A percentile compares a stretch with the other conserved stretches of the same genome.
Evolutionary conservation across 2,329 filamentous ascomycete genomes (phyloP).

Genomic region (Aotearoamyces nothofagi): DNA sequence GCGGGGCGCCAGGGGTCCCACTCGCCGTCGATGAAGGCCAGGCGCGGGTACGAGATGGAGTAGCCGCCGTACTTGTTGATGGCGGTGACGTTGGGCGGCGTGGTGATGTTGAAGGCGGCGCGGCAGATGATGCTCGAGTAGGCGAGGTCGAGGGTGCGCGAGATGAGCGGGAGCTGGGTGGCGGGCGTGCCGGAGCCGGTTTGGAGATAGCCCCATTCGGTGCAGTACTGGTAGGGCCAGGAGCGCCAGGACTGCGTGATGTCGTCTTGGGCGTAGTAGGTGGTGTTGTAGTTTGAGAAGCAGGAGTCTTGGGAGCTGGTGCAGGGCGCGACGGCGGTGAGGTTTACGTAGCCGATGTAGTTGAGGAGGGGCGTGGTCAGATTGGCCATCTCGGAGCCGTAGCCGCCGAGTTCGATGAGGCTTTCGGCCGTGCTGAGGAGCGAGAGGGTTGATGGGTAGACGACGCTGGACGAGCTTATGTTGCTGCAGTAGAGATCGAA

Average conservation of each 20-base stretch:
- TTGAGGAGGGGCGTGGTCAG: constrained; percentile 38
- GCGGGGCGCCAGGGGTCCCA: constrained; percentile 69
- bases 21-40: constrained; percentile 66
- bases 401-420: constrained; percentile 32
- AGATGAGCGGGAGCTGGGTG: constrained; percentile 52
- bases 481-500: constrained; percentile 40
- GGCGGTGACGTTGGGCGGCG: constrained; percentile 41
- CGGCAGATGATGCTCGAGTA: constrained; percentile 49
- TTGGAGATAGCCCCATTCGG: constrained; percentile 63
- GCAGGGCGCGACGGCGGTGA: constrained; percentile 25
- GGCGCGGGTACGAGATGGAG: constrained; percentile 52
- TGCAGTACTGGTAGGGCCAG: constrained; percentile 35
- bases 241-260: constrained; percentile 27
- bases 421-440: constrained; percentile 48
- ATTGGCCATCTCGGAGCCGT: constrained; percentile 20
- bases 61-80: constrained; percentile 70
- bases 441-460: constrained; percentile 46
- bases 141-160: constrained; percentile 49
- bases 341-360: constrained; percentile 36
- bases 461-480: constrained; percentile 28
- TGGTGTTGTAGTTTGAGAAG: constrained; percentile 31
- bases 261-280: constrained; percentile 28
- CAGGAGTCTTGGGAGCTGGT: constrained; percentile 31
- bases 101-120: constrained; percentile 53
- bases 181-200: constrained; percentile 56